These are phyloP conservation scores for Fagopyrum esculentum DNA, from an alignment of 148 eudicot genomes.

Conservation along the genomic window DNA sequence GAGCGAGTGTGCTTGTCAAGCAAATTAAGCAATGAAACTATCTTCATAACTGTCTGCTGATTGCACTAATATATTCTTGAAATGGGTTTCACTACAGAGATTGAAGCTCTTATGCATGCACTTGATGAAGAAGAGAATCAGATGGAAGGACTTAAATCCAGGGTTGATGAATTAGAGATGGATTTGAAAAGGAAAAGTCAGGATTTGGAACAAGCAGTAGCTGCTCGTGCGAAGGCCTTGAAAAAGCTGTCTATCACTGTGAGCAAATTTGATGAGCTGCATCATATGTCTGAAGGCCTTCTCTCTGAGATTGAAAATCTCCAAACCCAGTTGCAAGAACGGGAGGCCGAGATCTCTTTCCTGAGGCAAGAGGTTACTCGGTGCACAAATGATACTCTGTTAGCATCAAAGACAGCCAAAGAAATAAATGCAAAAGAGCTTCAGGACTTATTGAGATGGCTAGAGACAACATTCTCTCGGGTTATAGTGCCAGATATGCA, in stretches of 20 bases:
- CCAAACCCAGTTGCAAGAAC: conserved; percentile 78
- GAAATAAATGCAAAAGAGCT: conserved; percentile 60
- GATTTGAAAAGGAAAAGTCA: conserved; percentile 42
- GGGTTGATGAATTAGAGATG: conserved; percentile 50
- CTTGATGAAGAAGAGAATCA: conserved; percentile 93
- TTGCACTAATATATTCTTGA: neutral
- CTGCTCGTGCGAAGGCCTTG: conserved; percentile 73
- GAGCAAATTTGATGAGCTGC: conserved; percentile 93
- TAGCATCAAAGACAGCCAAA: conserved; percentile 61
- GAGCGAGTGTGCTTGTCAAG: neutral
- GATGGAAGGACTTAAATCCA: conserved; percentile 63
- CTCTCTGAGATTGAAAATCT: conserved; percentile 93
- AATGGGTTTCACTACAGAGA: conserved; percentile 44
- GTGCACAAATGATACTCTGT: conserved; percentile 79
- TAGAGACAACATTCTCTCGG: conserved; percentile 42
- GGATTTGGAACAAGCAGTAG: conserved; percentile 61
- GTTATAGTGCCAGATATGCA: conserved; percentile 33
- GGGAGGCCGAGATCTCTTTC: conserved; percentile 82
- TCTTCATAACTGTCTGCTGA: neutral
- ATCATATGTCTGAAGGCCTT: conserved; percentile 73
- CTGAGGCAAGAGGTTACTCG: conserved; percentile 92
- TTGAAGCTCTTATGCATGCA: conserved; percentile 86
- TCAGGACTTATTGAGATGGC: conserved; percentile 57
- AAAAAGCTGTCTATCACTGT: conserved; percentile 84
- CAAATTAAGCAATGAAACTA: neutral